These are phyloP conservation scores for Trichoderma atrobrunneum DNA, from an alignment of 2,329 filamentous ascomycete species.

Conservation along the genomic window DNA sequence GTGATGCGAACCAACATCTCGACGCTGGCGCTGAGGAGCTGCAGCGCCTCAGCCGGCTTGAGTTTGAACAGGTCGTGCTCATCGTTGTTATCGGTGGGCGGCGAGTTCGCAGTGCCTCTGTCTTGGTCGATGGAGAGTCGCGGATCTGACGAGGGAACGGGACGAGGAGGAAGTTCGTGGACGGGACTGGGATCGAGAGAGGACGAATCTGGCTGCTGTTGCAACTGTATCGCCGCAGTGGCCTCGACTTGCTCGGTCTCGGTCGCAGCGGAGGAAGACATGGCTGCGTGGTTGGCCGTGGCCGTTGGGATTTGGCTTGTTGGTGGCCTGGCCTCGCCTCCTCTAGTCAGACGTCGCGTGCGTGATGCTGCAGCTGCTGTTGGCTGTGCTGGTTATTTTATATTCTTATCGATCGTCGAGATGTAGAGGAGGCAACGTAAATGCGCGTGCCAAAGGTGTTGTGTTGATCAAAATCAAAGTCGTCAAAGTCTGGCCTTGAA, in stretches of 20 bases:
- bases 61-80: conserved; percentile 70
- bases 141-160: conserved; percentile 41
- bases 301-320: neutral
- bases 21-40: conserved; percentile 69
- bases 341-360: neutral
- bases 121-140: conserved; percentile 29
- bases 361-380: neutral
- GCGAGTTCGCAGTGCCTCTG: neutral
- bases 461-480: neutral
- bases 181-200: conserved; percentile 11
- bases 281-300: conserved; percentile 4
- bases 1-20: conserved; percentile 70
- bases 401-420: neutral
- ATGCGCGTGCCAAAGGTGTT: neutral
- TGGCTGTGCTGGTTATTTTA: neutral
- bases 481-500: neutral
- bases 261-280: conserved; percentile 3
- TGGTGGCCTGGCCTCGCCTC: neutral
- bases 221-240: conserved; percentile 14
- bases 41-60: conserved; percentile 70
- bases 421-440: neutral
- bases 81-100: conserved; percentile 18
- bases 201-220: conserved; percentile 1
- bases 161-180: conserved; percentile 38
- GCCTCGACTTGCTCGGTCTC: conserved; percentile 9